These are phyloP conservation scores for Lentinus polychrous DNA, from an alignment of 1,284 basidiomycete genomes.

Conservation along the genomic window DNA sequence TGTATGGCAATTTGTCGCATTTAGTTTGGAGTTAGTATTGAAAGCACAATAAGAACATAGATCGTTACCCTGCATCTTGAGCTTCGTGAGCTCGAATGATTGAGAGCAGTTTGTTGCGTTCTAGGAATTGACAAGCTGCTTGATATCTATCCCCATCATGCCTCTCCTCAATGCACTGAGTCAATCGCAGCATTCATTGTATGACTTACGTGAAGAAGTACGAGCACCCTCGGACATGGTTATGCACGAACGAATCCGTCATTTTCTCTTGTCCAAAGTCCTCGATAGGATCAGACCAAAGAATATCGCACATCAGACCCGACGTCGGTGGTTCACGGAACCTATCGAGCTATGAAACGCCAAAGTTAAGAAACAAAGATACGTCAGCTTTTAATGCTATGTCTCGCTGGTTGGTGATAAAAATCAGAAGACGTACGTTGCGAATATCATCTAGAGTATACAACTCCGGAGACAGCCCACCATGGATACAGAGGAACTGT, in stretches of 20 bases:
- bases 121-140: constrained; percentile 90
- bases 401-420: background rate
- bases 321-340: constrained; percentile 94
- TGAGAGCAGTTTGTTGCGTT: constrained; percentile 89
- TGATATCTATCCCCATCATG: constrained; percentile 55
- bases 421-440: constrained; percentile 36
- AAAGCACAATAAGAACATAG: background rate
- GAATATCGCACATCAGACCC: constrained; percentile 91
- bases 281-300: constrained; percentile 93
- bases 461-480: constrained; percentile 86
- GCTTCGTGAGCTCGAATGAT: constrained; percentile 95
- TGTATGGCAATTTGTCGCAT: constrained; percentile 24
- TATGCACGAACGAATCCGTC: constrained; percentile 82
- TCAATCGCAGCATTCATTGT: background rate
- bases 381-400: too few species aligned
- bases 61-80: constrained; percentile 91
- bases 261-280: constrained; percentile 92
- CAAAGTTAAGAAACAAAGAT: background rate
- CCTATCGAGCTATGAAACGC: constrained; percentile 66
- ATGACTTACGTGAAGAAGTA: constrained; percentile 88
- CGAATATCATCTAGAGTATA: constrained; percentile 89
- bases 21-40: too few species aligned
- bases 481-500: constrained; percentile 94
- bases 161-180: constrained; percentile 6
- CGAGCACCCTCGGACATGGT: constrained; percentile 92